Conservation (phyloP, 1,284 basidiomycete genomes). For the Tilletia caries region DNA sequence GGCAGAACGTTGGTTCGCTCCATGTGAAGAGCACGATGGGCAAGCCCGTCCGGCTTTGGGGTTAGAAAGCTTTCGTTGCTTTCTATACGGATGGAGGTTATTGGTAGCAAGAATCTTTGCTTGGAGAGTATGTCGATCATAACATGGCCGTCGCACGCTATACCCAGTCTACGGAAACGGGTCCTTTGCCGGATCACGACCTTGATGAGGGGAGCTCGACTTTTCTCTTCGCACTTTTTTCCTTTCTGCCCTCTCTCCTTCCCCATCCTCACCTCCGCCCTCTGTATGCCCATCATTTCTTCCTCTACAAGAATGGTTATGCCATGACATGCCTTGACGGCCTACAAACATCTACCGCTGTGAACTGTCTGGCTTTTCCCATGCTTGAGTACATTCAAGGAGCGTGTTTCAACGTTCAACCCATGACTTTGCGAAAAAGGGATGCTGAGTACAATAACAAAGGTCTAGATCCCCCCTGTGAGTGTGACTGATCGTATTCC, state of each 20-base stretch:
- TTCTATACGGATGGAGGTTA: neutral
- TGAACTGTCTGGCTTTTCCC: too few relatives aligned
- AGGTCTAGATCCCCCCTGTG: too few relatives aligned
- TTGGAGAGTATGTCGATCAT: conserved; percentile 9
- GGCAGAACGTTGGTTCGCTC: conserved; percentile 99
- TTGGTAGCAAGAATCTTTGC: neutral
- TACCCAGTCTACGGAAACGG: conserved; percentile 3
- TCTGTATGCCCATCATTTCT: neutral
- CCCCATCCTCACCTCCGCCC: neutral
- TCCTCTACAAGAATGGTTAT: neutral
- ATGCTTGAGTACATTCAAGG: too few relatives aligned
- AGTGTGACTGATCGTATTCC: too few relatives aligned
- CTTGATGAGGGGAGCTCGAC: conserved; percentile 12
- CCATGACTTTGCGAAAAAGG: too few relatives aligned
- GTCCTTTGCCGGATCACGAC: neutral
- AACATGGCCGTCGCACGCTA: conserved; percentile 15
- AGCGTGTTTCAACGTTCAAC: too few relatives aligned
- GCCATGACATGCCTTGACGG: neutral
- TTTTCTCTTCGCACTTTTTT: neutral
- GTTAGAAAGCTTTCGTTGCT: too few relatives aligned
- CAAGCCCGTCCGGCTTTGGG: conserved; percentile 83
- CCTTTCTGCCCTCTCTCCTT: neutral
- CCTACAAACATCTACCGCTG: too few relatives aligned
- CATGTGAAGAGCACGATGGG: conserved; percentile 99
- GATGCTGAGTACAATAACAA: too few relatives aligned